phyloP scores from a whole-genome alignment of 345 rosid genomes.

The Ceriops tagal region DNA sequence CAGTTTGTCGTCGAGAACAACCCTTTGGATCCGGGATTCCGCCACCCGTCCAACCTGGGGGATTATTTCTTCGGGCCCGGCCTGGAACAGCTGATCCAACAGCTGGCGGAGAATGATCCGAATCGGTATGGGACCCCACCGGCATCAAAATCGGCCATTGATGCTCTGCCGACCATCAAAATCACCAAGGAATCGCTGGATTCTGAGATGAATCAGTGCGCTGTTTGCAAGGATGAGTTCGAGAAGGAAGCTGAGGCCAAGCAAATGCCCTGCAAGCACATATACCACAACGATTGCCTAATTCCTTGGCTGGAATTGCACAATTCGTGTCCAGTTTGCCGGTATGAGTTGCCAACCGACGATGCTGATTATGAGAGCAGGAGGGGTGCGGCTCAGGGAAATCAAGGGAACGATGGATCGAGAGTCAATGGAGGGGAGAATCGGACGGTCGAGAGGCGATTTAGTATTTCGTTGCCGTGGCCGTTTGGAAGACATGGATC shows the following conservation, averaged over 20 bases:
- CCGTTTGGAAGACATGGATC: slow-evolving; percentile 32
- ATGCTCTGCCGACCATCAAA: slow-evolving; percentile 30
- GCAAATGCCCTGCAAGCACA: slow-evolving; percentile 52
- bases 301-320: slow-evolving; percentile 49
- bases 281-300: slow-evolving; percentile 41
- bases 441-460: slow-evolving; percentile 31
- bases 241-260: slow-evolving; percentile 37
- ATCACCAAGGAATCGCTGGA: slow-evolving; percentile 25
- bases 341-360: slow-evolving; percentile 48
- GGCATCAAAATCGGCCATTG: slow-evolving; percentile 40
- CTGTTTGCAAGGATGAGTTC: slow-evolving; percentile 47
- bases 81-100: slow-evolving; percentile 46
- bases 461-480: slow-evolving; percentile 38
- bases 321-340: slow-evolving; percentile 50
- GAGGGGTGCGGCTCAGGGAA: slow-evolving; percentile 14
- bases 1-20: slow-evolving; percentile 43
- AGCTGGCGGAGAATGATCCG: slow-evolving; percentile 50
- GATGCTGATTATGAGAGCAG: slow-evolving; percentile 38
- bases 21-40: slow-evolving; percentile 25
- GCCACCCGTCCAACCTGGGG: slow-evolving; percentile 31
- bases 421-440: slow-evolving; percentile 20
- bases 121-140: slow-evolving; percentile 48
- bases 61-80: slow-evolving; percentile 49
- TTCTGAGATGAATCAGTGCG: slow-evolving; percentile 50
- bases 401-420: slow-evolving; percentile 11